Evolutionary conservation across 306 rosid species (phyloP).

Genomic region (Herpetospermum pedunculosum): DNA sequence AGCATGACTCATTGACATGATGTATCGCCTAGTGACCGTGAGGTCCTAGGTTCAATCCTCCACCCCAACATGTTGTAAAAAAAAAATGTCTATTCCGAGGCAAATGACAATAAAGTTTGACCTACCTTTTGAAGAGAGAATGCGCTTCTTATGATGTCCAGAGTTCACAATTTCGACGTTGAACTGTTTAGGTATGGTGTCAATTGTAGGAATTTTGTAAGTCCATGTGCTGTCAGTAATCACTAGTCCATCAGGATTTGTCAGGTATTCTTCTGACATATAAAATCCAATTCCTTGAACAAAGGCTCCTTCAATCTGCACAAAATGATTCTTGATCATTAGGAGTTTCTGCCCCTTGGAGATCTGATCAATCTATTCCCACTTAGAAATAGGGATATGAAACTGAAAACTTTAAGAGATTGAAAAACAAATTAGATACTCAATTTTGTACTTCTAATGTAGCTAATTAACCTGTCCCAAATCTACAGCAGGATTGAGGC

Average conservation of each 20-base stretch:
- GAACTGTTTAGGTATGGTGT: constrained; percentile 70
- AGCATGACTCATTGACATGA: too few relatives aligned
- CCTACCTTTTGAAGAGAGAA: constrained; percentile 90
- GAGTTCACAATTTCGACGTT: constrained; percentile 72
- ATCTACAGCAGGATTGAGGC: constrained; percentile 96
- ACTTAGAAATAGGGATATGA: not conserved
- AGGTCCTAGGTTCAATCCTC: too few relatives aligned
- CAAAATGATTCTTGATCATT: not conserved
- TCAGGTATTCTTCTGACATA: constrained; percentile 71
- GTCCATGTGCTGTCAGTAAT: constrained; percentile 72
- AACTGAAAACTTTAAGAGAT: not conserved
- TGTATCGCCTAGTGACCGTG: too few relatives aligned
- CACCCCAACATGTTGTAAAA: too few relatives aligned
- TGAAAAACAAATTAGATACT: not conserved
- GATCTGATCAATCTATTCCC: not conserved
- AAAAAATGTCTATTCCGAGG: too few relatives aligned
- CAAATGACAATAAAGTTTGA: not conserved
- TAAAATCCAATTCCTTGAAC: constrained; percentile 86
- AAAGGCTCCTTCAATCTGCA: constrained; percentile 96
- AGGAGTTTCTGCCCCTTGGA: not conserved
- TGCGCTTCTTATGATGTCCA: constrained; percentile 56
- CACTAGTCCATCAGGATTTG: constrained; percentile 53
- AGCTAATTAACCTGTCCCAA: constrained; percentile 69
- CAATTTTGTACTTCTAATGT: not conserved
- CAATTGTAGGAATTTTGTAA: constrained; percentile 79